These are phyloP conservation scores for Scutellaria baicalensis DNA, from an alignment of 257 asterid species.

Conservation along the genomic window DNA sequence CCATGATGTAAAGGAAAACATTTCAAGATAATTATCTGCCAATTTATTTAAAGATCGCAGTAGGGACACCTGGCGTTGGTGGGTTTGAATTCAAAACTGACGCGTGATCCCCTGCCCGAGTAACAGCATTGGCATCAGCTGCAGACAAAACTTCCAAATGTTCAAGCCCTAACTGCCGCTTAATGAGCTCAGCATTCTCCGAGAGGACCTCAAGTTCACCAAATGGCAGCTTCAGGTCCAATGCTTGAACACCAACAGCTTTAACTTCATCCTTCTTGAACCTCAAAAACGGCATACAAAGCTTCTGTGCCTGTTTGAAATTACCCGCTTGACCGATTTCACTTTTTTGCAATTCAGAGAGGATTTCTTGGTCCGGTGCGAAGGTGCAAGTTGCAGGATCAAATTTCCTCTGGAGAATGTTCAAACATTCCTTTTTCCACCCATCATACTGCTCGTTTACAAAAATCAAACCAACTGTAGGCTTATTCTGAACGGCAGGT, in stretches of 20 bases:
- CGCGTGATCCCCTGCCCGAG: conserved; percentile 45
- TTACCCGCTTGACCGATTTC: conserved; percentile 52
- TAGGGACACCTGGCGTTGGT: conserved; percentile 89
- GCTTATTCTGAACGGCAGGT: conserved; percentile 37
- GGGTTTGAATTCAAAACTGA: conserved; percentile 57
- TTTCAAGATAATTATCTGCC: not conserved
- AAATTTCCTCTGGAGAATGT: conserved; percentile 51
- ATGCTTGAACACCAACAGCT: conserved; percentile 65
- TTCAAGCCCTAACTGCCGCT: conserved; percentile 78
- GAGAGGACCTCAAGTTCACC: conserved; percentile 75
- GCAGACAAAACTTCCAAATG: conserved; percentile 52
- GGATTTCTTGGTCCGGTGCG: conserved; percentile 75
- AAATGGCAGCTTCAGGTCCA: conserved; percentile 76
- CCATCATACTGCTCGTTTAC: conserved; percentile 84
- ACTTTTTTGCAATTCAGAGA: conserved; percentile 62
- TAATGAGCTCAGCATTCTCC: conserved; percentile 58
- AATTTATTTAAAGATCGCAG: conserved; percentile 50
- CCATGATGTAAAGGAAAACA: not conserved
- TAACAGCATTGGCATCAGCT: conserved; percentile 37
- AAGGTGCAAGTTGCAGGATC: conserved; percentile 39
- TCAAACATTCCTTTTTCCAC: conserved; percentile 76
- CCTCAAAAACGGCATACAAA: conserved; percentile 88
- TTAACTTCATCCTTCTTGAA: conserved; percentile 77
- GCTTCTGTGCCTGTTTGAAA: conserved; percentile 66
- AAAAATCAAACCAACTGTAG: conserved; percentile 49